Base-by-base conservation (phyloP, 2,329 filamentous ascomycete species). In the Fusarium verrucosum region DNA sequence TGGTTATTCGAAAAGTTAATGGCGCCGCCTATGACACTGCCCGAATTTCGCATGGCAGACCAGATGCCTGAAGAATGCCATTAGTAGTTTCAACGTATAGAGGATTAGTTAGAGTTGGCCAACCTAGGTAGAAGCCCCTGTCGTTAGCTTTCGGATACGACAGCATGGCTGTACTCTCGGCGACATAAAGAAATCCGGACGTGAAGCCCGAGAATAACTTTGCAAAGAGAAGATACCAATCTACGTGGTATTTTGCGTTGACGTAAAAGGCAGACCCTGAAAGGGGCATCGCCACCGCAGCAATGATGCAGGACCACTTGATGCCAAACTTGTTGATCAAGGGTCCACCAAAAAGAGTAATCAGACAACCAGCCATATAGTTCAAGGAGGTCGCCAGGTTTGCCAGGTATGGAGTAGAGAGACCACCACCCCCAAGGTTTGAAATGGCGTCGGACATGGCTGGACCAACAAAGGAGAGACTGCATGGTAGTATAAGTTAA, bases 1-100 rank as follows among this genome's bases (percentile, higher is more conserved):
- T 53, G 33, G 5, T 40, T 53, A 2, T 53, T 53, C 8, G 43
- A 53, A 10, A 53, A 26, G 20, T 50, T 53, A 8, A 53, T 53
- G 1, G 50, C 43, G 2, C 50, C 43, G 5, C 50, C 50, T 8
- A 53, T 38, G 1, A 53, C 50, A 5, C 50, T 40, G 3, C 50
- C 44, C 1, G 35, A 53, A 10, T 40, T 53, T 9, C 50, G 35
- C 26, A 50, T 53, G 1, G 50, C 50, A 13, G 50, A 53, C 50
- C 50, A 53, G 1, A 40, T 37, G 17, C 43, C 50, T 52, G 3
- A 0, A 4, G 1, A 11, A 5, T 1, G 7, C 3, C 10, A 16
- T 52, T 3, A 52, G n/a, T 4, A 37, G 6, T 8, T 16, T n/a
- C n/a, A n/a, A n/a, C 4, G 3, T 5, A 2, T 0, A 37, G 7